phyloP scores from a whole-genome alignment of 148 eudicot genomes.

The Spergularia bocconei region DNA sequence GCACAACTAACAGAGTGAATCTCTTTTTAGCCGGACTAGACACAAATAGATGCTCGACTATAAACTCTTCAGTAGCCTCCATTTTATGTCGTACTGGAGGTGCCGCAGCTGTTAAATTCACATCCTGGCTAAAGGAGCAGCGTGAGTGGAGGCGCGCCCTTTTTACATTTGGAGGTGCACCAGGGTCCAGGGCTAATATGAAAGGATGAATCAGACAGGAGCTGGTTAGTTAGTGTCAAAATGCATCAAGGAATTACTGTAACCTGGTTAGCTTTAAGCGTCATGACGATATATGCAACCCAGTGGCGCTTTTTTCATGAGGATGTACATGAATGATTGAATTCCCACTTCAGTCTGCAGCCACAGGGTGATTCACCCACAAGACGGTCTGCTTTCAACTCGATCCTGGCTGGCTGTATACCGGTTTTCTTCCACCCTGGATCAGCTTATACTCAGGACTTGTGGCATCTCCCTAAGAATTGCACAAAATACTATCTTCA shows the following conservation, averaged over 20 bases:
- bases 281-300: slow-evolving; percentile 1
- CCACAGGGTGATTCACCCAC: slow-evolving; percentile 31
- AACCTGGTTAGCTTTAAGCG: slow-evolving; percentile 14
- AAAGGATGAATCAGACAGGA: slow-evolving; percentile 13
- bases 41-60: slow-evolving; percentile 36
- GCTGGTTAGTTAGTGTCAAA: slow-evolving; percentile 32
- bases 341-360: slow-evolving; percentile 33
- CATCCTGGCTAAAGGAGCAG: too few species aligned
- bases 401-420: slow-evolving; percentile 41
- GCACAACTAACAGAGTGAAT: not conserved
- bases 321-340: slow-evolving; percentile 15
- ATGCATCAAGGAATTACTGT: slow-evolving; percentile 17
- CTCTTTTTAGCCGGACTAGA: slow-evolving; percentile 29
- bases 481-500: slow-evolving; percentile 30
- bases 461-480: slow-evolving; percentile 37
- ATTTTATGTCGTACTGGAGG: slow-evolving; percentile 33
- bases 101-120: slow-evolving; percentile 8
- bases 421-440: slow-evolving; percentile 35
- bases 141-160: too few species aligned
- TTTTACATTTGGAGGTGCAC: slow-evolving; percentile 32
- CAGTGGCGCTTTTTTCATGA: slow-evolving; percentile 12
- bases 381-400: slow-evolving; percentile 34
- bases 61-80: slow-evolving; percentile 36
- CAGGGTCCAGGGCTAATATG: slow-evolving; percentile 18
- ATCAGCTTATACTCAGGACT: slow-evolving; percentile 31